These are phyloP conservation scores for Yamagishiella unicocca DNA, from an alignment of 139 green algal genomes.

Conservation along the genomic window DNA sequence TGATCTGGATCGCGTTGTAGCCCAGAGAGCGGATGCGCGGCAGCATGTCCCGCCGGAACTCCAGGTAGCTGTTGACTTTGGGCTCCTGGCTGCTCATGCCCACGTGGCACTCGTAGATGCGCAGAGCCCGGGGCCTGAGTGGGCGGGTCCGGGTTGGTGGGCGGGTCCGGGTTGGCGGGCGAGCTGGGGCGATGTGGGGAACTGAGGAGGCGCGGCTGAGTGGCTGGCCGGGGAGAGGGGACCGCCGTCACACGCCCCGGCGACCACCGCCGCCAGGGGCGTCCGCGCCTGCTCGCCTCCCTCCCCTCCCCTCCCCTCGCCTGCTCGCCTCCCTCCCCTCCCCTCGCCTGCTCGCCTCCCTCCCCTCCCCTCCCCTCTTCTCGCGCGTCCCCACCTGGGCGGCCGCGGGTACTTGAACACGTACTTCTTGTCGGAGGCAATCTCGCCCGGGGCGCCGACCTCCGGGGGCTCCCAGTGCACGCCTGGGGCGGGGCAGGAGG, in stretches of 20 bases:
- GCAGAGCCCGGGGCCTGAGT: conserved; percentile 81
- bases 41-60: conserved; percentile 94
- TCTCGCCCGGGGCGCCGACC: conserved; percentile 67
- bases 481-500: too few species aligned
- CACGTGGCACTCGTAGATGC: conserved; percentile 99
- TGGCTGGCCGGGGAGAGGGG: too few species aligned
- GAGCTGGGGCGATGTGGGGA: too few species aligned
- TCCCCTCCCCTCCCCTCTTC: too few species aligned
- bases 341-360: too few species aligned
- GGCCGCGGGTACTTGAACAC: conserved; percentile 95
- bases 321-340: too few species aligned
- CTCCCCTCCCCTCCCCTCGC: too few species aligned
- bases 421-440: conserved; percentile 84
- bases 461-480: conserved; percentile 85
- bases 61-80: conserved; percentile 93
- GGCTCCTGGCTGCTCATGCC: conserved; percentile 90
- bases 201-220: too few species aligned
- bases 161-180: too few species aligned
- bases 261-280: too few species aligned
- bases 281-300: too few species aligned
- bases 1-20: conserved; percentile 99
- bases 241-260: too few species aligned
- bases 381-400: conserved; percentile 61
- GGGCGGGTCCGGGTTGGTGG: not conserved
- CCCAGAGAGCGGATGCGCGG: conserved; percentile 87